A percentile compares a stretch with the other conserved stretches of the same genome.
These are phyloP conservation scores for Colletotrichum filicis DNA, from an alignment of 2,329 filamentous ascomycete genomes.

Conservation along the genomic window DNA sequence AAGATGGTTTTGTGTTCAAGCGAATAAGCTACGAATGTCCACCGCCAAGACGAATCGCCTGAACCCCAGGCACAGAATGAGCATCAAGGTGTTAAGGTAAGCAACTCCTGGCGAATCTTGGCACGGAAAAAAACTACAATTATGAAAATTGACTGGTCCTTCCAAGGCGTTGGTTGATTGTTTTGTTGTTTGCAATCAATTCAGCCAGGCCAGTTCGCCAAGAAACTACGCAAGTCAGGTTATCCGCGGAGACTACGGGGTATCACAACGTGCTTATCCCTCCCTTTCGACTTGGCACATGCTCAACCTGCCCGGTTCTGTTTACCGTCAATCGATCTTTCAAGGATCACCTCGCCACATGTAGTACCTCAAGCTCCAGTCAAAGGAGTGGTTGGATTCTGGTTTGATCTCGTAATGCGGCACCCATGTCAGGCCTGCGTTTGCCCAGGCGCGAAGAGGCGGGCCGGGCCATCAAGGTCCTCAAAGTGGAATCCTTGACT, in stretches of 20 bases:
- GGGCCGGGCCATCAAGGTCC: constrained; percentile 33
- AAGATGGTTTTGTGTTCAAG: background rate
- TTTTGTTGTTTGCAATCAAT: background rate
- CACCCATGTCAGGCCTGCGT: background rate
- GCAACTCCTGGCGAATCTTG: background rate
- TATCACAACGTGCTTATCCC: constrained; percentile 5
- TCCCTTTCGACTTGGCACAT: background rate
- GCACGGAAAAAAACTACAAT: no score
- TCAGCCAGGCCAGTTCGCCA: constrained; percentile 6
- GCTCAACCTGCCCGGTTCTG: background rate
- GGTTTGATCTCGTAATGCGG: background rate
- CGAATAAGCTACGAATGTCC: background rate
- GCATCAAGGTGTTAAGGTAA: background rate
- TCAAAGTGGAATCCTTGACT: background rate
- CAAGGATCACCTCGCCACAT: background rate
- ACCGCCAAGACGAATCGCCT: background rate
- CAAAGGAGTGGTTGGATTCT: no score
- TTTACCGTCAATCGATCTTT: background rate
- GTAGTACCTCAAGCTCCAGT: background rate
- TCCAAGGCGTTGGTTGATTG: background rate
- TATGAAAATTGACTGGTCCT: background rate
- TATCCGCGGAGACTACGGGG: background rate
- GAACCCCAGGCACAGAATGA: background rate
- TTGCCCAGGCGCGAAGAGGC: constrained; percentile 20
- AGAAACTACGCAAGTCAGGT: background rate